Conservation (phyloP, 805 yeast species). For the Allodekkera sacchari region DNA sequence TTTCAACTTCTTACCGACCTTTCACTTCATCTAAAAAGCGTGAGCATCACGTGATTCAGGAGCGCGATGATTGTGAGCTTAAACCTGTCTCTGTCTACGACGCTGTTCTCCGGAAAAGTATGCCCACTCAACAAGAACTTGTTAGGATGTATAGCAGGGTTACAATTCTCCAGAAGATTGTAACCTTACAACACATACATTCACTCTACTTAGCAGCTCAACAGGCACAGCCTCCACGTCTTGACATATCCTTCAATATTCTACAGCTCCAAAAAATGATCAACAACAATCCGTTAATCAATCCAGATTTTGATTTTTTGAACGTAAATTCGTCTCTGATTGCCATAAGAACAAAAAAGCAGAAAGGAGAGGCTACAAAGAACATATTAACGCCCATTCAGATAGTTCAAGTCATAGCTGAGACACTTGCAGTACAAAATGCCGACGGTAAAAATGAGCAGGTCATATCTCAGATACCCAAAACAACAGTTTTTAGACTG, state of each 20-base stretch:
- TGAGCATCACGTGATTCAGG: no score
- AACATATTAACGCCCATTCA: slow-evolving; percentile 25
- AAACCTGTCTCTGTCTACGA: no score
- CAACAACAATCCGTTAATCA: slow-evolving; percentile 28
- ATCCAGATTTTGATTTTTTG: slow-evolving; percentile 26
- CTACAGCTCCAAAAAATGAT: slow-evolving; percentile 27
- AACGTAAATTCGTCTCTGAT: slow-evolving; percentile 22
- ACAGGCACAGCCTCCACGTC: slow-evolving; percentile 24
- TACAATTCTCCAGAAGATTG: slow-evolving; percentile 27
- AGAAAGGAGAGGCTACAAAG: slow-evolving; percentile 11
- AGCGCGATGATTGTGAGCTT: no score
- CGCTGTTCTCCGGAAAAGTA: no score
- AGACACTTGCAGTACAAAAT: slow-evolving; percentile 24
- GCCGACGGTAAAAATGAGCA: slow-evolving; percentile 20
- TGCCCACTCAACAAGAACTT: slow-evolving; percentile 23
- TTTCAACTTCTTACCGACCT: no score
- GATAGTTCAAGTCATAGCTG: slow-evolving; percentile 28
- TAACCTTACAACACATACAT: slow-evolving; percentile 28
- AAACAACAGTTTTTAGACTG: slow-evolving; percentile 24
- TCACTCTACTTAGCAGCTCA: slow-evolving; percentile 27
- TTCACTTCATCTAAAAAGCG: no score
- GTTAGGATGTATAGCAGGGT: slow-evolving; percentile 21
- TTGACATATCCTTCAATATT: slow-evolving; percentile 28
- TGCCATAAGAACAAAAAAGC: slow-evolving; percentile 14
- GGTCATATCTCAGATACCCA: slow-evolving; percentile 25